Conservation (phyloP, 768 basidiomycete genomes). For the Amanita thiersii region DNA sequence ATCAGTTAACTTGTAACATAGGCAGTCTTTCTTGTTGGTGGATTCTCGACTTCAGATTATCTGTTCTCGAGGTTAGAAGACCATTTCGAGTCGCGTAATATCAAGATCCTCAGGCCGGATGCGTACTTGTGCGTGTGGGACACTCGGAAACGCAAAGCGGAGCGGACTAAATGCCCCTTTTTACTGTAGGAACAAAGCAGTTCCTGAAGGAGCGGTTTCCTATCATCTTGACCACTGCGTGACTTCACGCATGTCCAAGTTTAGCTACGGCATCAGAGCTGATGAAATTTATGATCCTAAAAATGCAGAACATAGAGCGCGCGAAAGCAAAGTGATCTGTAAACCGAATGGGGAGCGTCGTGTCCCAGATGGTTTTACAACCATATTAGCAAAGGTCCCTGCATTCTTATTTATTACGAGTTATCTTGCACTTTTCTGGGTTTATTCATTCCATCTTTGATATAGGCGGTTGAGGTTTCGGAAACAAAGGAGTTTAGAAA, state of each 20-base stretch:
- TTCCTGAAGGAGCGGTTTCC: conserved; percentile 17
- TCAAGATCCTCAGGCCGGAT: conserved; percentile 35
- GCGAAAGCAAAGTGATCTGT: not conserved
- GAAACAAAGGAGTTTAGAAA: conserved; percentile 16
- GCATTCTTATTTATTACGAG: not conserved
- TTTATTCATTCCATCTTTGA: not conserved
- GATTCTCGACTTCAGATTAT: conserved; percentile 42
- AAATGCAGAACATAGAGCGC: conserved; percentile 9
- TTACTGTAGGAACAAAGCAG: conserved; percentile 21
- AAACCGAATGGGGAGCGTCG: conserved; percentile 4
- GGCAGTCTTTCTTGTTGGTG: conserved; percentile 41
- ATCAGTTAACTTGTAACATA: conserved; percentile 9
- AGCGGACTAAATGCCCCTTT: not conserved
- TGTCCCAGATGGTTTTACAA: conserved; percentile 10
- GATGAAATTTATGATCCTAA: conserved; percentile 6
- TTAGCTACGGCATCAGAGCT: conserved; percentile 11
- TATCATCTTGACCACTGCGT: conserved; percentile 13
- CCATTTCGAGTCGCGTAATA: conserved; percentile 22
- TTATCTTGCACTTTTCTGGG: not conserved
- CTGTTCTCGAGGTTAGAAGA: conserved; percentile 31
- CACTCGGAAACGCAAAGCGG: not conserved
- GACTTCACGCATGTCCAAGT: conserved; percentile 9
- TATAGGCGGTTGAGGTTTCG: conserved; percentile 16
- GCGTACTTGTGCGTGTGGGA: conserved; percentile 31
- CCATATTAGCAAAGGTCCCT: conserved; percentile 11